Evolutionary conservation across 1,284 basidiomycete species (phyloP).

Genomic region (Pascua guehoae): DNA sequence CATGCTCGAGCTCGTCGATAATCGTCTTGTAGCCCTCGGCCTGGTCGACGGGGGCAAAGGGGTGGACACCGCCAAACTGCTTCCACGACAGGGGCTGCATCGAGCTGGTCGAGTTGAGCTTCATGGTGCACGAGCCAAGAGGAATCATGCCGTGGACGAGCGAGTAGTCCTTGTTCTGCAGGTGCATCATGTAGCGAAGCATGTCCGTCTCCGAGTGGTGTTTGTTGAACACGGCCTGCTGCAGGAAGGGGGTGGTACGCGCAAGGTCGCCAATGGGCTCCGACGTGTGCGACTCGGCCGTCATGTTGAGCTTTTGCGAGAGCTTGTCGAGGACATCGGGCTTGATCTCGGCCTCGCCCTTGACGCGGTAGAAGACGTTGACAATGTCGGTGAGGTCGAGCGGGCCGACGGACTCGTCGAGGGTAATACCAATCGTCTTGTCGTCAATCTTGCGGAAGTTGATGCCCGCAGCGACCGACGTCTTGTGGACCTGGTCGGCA

Average conservation of each 20-base stretch:
- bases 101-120: slow-evolving; percentile 92
- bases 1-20: slow-evolving; percentile 85
- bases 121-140: slow-evolving; percentile 94
- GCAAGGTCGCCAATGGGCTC: slow-evolving; percentile 57
- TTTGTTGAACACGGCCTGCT: slow-evolving; percentile 87
- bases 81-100: slow-evolving; percentile 96
- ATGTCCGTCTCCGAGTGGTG: slow-evolving; percentile 98
- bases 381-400: slow-evolving; percentile 71
- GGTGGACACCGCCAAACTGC: slow-evolving; percentile 84
- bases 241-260: slow-evolving; percentile 72
- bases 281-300: slow-evolving; percentile 32
- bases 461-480: slow-evolving; percentile 65
- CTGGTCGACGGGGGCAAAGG: slow-evolving; percentile 87
- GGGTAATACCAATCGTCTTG: slow-evolving; percentile 75
- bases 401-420: slow-evolving; percentile 85
- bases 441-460: slow-evolving; percentile 82
- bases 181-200: slow-evolving; percentile 90
- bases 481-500: slow-evolving; percentile 66
- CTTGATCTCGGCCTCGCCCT: slow-evolving; percentile 42
- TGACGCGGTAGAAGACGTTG: slow-evolving; percentile 68
- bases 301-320: slow-evolving; percentile 38
- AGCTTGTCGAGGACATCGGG: slow-evolving; percentile 45
- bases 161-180: slow-evolving; percentile 91
- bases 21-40: slow-evolving; percentile 80
- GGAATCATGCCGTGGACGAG: slow-evolving; percentile 97